Percentiles rank a stretch among this genome's conserved stretches.
Conservation (phyloP, 768 basidiomycete species). For the Pulveroboletus sp. region DNA sequence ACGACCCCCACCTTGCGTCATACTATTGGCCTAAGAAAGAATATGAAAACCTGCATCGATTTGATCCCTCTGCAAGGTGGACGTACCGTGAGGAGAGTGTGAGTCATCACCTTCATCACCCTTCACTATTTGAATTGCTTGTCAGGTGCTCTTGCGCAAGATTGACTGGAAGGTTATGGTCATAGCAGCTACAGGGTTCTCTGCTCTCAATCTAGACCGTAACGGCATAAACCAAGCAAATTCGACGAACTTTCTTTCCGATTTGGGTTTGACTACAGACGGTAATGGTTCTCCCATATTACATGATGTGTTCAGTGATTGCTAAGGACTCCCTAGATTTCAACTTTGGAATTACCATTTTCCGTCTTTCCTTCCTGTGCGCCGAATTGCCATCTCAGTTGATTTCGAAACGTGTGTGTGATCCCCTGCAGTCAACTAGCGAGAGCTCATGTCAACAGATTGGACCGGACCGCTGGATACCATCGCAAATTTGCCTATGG, state of each 20-base stretch:
- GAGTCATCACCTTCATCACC: constrained; percentile 2
- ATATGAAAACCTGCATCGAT: constrained; percentile 56
- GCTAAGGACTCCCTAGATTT: constrained; percentile 37
- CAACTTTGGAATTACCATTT: constrained; percentile 55
- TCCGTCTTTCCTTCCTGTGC: constrained; percentile 47
- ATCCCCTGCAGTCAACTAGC: background rate
- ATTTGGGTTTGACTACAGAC: constrained; percentile 52
- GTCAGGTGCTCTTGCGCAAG: constrained; percentile 47
- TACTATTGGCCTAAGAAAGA: constrained; percentile 46
- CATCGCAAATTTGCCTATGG: constrained; percentile 56
- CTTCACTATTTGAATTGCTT: background rate
- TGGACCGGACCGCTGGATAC: constrained; percentile 66
- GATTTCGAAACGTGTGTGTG: constrained; percentile 52
- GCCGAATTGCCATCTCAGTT: constrained; percentile 65
- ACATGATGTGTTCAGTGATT: background rate
- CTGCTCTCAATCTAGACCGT: constrained; percentile 54
- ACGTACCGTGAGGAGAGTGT: constrained; percentile 54
- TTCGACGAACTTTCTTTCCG: constrained; percentile 54
- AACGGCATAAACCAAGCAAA: constrained; percentile 57
- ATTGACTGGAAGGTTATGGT: constrained; percentile 63
- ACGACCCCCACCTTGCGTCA: constrained; percentile 44
- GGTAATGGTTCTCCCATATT: constrained; percentile 22
- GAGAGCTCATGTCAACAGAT: constrained; percentile 30
- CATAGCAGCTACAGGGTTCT: constrained; percentile 55
- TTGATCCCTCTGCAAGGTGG: constrained; percentile 59